Percentiles rank a stretch among this genome's conserved stretches.
These are phyloP conservation scores for Beverwykella pulmonaria DNA, from an alignment of 495 filamentous ascomycete species.

Conservation along the genomic window DNA sequence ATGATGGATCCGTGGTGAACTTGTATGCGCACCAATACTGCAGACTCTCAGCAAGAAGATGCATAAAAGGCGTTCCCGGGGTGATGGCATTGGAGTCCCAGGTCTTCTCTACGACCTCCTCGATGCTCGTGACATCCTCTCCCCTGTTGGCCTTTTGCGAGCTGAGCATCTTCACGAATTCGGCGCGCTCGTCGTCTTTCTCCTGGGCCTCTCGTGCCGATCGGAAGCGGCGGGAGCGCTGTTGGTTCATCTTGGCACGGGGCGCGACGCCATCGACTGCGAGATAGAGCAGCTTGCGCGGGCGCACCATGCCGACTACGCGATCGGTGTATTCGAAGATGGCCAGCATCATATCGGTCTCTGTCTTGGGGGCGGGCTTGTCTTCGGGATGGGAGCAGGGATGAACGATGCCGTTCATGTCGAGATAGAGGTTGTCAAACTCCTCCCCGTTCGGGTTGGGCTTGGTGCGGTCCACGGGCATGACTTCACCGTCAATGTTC, in stretches of 20 bases:
- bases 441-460: constrained; percentile 98
- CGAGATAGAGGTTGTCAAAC: constrained; percentile 95
- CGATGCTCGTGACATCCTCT: constrained; percentile 57
- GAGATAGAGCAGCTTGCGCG: constrained; percentile 94
- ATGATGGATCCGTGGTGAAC: constrained; percentile 93
- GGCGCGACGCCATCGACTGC: constrained; percentile 96
- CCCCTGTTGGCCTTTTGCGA: constrained; percentile 54
- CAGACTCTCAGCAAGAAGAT: constrained; percentile 86
- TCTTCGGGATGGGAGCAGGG: constrained; percentile 98
- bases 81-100: constrained; percentile 99
- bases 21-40: constrained; percentile 97
- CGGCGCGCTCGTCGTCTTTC: constrained; percentile 87
- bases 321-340: constrained; percentile 97
- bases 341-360: constrained; percentile 99
- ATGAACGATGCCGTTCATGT: constrained; percentile 99
- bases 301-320: constrained; percentile 97
- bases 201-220: constrained; percentile 92
- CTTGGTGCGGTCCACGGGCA: constrained; percentile 80
- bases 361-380: constrained; percentile 81
- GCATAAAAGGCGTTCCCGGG: constrained; percentile 98
- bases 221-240: constrained; percentile 87
- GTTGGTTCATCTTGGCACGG: constrained; percentile 96
- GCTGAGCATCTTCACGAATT: constrained; percentile 78
- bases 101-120: constrained; percentile 79
- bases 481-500: constrained; percentile 73